A percentile compares a stretch with the other conserved stretches of the same genome.
phyloP scores from a whole-genome alignment of 2,329 filamentous ascomycete genomes.

The Berkeleyomyces rouxiae region DNA sequence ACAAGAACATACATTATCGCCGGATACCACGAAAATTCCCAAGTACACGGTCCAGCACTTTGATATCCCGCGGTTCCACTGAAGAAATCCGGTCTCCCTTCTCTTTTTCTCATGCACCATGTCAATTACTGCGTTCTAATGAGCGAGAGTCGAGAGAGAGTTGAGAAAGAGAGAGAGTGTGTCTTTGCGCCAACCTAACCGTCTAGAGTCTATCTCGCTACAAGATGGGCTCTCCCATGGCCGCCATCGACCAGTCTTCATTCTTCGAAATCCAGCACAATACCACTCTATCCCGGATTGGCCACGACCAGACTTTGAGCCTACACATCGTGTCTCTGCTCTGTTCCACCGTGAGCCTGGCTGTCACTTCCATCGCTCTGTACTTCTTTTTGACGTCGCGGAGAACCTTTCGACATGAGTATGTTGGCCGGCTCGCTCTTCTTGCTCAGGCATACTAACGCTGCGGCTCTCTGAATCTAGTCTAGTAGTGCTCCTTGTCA shows the following conservation, averaged over 20 bases:
- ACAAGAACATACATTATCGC: too few relatives aligned
- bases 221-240: not conserved
- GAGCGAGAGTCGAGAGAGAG: not conserved
- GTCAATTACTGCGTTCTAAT: not conserved
- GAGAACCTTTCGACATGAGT: conserved; percentile 58
- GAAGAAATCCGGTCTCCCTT: not conserved
- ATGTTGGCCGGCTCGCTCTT: conserved; percentile 19
- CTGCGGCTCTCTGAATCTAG: conserved; percentile 23
- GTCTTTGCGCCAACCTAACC: not conserved
- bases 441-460: not conserved
- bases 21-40: too few relatives aligned
- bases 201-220: too few relatives aligned
- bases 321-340: conserved; percentile 23
- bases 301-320: conserved; percentile 14
- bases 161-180: not conserved
- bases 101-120: not conserved
- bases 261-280: not conserved
- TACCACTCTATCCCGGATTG: not conserved
- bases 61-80: too few relatives aligned
- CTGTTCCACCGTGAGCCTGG: conserved; percentile 35
- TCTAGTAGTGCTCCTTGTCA: conserved; percentile 57
- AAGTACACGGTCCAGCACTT: too few relatives aligned
- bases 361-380: conserved; percentile 37
- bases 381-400: conserved; percentile 63
- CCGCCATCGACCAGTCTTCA: not conserved